Evolutionary conservation across 2,329 filamentous ascomycete species (phyloP).

Genomic region (Dothideomycetes sp.): DNA sequence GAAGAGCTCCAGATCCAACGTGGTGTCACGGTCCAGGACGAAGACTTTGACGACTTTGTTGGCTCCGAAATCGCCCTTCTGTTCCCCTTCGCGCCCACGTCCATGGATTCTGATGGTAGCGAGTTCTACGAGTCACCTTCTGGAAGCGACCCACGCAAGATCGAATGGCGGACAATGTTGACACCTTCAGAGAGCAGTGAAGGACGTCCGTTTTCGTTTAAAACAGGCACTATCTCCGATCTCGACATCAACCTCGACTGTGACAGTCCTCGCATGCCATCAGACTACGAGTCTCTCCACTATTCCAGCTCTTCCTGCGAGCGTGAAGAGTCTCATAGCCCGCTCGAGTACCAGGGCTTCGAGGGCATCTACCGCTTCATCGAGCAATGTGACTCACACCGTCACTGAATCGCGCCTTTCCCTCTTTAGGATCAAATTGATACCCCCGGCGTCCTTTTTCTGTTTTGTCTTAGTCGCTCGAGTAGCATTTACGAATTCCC

Average conservation of each 20-base stretch:
- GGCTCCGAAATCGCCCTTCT: slow-evolving; percentile 67
- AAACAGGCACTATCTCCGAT: slow-evolving; percentile 26
- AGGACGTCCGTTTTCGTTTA: slow-evolving; percentile 19
- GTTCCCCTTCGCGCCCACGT: slow-evolving; percentile 75
- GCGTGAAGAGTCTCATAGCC: slow-evolving; percentile 23
- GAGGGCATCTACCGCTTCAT: slow-evolving; percentile 60
- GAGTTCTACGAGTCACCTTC: slow-evolving; percentile 31
- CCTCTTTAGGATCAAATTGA: too few species aligned
- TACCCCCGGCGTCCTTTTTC: too few species aligned
- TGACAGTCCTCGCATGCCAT: slow-evolving; percentile 35
- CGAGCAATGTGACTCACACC: slow-evolving; percentile 48
- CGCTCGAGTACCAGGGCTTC: slow-evolving; percentile 52
- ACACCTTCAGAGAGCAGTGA: slow-evolving; percentile 30
- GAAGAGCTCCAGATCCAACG: slow-evolving; percentile 77
- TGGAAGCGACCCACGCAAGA: slow-evolving; percentile 31
- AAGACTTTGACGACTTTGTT: slow-evolving; percentile 57
- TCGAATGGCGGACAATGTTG: slow-evolving; percentile 48
- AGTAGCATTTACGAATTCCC: too few species aligned
- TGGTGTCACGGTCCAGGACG: slow-evolving; percentile 71
- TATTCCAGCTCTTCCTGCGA: slow-evolving; percentile 34
- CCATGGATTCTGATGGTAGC: slow-evolving; percentile 30
- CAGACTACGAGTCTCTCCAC: slow-evolving; percentile 50
- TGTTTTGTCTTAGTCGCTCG: too few species aligned
- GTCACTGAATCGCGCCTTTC: too few species aligned
- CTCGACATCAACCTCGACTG: slow-evolving; percentile 21